A percentile compares a stretch with the other conserved stretches of the same genome.
Conservation (phyloP, 768 basidiomycete genomes). For the Mycena latifolia region DNA sequence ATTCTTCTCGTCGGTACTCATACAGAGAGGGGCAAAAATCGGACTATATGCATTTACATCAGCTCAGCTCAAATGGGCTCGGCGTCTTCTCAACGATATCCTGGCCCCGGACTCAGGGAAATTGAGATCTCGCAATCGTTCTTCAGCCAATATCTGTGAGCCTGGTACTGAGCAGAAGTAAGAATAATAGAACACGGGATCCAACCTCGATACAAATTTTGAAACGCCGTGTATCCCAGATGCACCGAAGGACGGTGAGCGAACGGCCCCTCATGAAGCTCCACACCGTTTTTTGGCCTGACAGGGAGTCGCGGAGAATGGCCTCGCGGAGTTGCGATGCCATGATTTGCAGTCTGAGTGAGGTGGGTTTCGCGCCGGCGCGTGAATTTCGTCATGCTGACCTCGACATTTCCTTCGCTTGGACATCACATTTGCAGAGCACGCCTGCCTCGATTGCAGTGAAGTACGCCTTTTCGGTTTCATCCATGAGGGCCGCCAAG, state of each 20-base stretch:
- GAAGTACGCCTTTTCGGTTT: not conserved
- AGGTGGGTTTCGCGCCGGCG: not conserved
- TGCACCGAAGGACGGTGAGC: not conserved
- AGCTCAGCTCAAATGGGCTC: too few relatives aligned
- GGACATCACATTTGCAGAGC: not conserved
- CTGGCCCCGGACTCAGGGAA: not conserved
- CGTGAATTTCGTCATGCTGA: not conserved
- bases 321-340: not conserved
- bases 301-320: not conserved
- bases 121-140: not conserved
- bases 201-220: constrained; percentile 6
- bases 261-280: not conserved
- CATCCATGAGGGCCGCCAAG: not conserved
- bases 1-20: too few relatives aligned
- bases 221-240: not conserved
- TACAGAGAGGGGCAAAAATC: too few relatives aligned
- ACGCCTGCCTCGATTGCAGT: not conserved
- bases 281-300: not conserved
- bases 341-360: not conserved
- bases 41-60: too few relatives aligned
- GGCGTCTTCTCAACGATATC: too few relatives aligned
- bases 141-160: not conserved
- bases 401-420: not conserved
- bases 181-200: not conserved
- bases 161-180: not conserved